Base-by-base conservation (phyloP, 1,284 basidiomycete genomes). In the Tylopilus orsonianus region DNA sequence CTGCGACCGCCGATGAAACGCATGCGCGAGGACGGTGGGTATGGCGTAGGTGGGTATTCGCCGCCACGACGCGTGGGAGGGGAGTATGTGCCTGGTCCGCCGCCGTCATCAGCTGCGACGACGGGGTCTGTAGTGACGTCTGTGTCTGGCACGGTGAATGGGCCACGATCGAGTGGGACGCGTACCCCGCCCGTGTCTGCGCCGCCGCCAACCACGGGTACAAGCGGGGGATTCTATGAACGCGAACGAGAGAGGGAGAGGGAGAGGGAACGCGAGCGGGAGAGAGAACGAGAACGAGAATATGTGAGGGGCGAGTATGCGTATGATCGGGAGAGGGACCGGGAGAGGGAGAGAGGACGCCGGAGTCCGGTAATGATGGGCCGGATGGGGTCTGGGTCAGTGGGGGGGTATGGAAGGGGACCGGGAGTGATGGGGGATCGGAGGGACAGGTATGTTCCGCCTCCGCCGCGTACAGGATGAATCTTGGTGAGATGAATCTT, bases 1-100 rank as follows among this genome's bases (percentile, higher is more conserved):
- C 35, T 65, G 32, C 60, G 70, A 22, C 71, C 70, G 2, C 71
- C 71, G 4, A 24, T 60, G 29, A 74, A 74, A 34, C 56, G 71
- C 23, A 24, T 57, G 2, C 58, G 72, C 1, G 70, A 70, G 6
- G 72, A 73, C 27, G 50, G 39, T 10, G 61, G 8, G 29, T 30
- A 9, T 27, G 39, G 36, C 36, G 27, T 32, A 33, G 38, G 47
- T 6, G 27, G 55, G 37, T 68, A 69, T 44, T 60, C 69, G 2
- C 60, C 65, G 1, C 59, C 57, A 2, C 50, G 57, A n/a, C 56
- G 58, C 2, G 60, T 33, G 7, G 26, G 23, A 8, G 51, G 49
- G 2, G 60, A 61, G 5, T 61, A 63, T 12, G 29, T 24, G 8
- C 13, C 49, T 2, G 59, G 57, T 0, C 55, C 56, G 6, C 60